Percentiles rank a stretch among this genome's conserved stretches.
Evolutionary conservation across 73 alveolate genomes (phyloP).

Genomic region (Tetrahymena thermophila): DNA sequence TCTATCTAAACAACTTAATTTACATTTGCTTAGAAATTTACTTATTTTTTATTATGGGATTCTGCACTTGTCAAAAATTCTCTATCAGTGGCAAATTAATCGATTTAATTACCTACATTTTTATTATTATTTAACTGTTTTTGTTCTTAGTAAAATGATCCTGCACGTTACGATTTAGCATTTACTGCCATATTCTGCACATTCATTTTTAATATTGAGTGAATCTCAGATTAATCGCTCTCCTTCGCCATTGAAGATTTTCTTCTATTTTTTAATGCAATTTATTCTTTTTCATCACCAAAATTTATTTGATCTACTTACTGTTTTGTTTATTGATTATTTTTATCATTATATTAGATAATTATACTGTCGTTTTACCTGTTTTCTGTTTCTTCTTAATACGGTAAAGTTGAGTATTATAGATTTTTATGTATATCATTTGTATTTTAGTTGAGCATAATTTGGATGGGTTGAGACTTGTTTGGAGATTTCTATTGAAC

Average conservation of each 20-base stretch:
- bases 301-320: neutral
- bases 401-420: neutral
- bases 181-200: neutral
- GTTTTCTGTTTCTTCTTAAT: neutral
- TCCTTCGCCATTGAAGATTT: neutral
- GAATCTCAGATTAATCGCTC: neutral
- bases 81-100: neutral
- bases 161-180: neutral
- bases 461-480: neutral
- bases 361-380: neutral
- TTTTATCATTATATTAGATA: neutral
- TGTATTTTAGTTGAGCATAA: neutral
- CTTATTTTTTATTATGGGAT: neutral
- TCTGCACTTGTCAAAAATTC: neutral
- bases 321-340: neutral
- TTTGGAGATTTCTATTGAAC: neutral
- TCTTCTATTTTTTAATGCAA: neutral
- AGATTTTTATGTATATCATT: neutral
- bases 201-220: neutral
- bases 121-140: neutral
- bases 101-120: neutral
- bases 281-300: neutral
- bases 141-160: neutral
- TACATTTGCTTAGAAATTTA: neutral
- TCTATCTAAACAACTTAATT: neutral